A percentile compares a stretch with the other conserved stretches of the same genome.
Conservation (phyloP, 2,329 filamentous ascomycete genomes). For the Aureobasidium musti region DNA sequence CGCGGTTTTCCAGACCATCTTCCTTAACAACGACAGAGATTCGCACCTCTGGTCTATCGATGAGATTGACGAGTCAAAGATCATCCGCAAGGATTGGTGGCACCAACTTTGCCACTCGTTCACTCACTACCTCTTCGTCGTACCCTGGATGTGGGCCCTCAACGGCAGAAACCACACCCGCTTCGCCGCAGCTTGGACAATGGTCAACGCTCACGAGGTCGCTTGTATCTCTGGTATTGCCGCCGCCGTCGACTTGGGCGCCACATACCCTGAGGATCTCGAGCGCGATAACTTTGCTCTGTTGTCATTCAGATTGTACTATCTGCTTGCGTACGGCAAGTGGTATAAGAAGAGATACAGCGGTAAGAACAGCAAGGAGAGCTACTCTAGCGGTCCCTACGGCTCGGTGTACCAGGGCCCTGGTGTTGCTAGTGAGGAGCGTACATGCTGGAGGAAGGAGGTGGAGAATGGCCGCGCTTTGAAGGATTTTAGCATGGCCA, state of each 20-base stretch:
- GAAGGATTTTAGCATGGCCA: conserved; percentile 31
- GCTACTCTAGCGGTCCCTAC: conserved; percentile 61
- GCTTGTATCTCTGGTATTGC: conserved; percentile 71
- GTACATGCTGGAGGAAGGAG: conserved; percentile 57
- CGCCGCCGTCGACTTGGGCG: conserved; percentile 68
- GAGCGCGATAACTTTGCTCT: conserved; percentile 65
- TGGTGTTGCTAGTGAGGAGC: conserved; percentile 56
- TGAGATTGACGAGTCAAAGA: conserved; percentile 60
- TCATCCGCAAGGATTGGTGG: conserved; percentile 67
- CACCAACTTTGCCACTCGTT: conserved; percentile 66
- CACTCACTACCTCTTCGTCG: conserved; percentile 65
- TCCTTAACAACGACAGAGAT: conserved; percentile 60
- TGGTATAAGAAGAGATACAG: conserved; percentile 56
- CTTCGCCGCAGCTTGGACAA: conserved; percentile 68
- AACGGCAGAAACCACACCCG: conserved; percentile 65
- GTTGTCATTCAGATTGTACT: conserved; percentile 62
- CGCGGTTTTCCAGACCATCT: conserved; percentile 71
- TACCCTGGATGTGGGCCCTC: conserved; percentile 72
- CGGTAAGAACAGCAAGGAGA: conserved; percentile 51
- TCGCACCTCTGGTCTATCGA: conserved; percentile 60
- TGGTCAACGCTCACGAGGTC: conserved; percentile 70
- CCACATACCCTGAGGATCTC: conserved; percentile 62
- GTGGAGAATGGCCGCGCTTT: conserved; percentile 43
- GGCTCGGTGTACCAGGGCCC: conserved; percentile 63
- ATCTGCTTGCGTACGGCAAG: conserved; percentile 61